A percentile compares a stretch with the other conserved stretches of the same genome.
These are phyloP conservation scores for Elongisporangium undulatum DNA, from an alignment of 352 stramenopile genomes.

Conservation along the genomic window DNA sequence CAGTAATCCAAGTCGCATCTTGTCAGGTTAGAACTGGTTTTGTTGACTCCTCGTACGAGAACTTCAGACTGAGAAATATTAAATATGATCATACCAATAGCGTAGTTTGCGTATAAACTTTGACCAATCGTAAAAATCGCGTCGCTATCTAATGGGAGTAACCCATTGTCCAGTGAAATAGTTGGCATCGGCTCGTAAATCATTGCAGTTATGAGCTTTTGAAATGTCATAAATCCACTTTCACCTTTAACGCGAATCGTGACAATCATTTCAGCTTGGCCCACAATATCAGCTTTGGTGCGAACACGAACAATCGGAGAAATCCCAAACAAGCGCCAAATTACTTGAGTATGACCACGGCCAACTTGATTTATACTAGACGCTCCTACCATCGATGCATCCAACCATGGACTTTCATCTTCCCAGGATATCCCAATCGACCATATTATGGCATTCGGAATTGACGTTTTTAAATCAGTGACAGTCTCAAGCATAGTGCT, in stretches of 20 bases:
- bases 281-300: slow-evolving; percentile 6
- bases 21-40: neutral
- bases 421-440: slow-evolving; percentile 16
- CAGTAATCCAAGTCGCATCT: neutral
- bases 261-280: slow-evolving; percentile 8
- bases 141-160: neutral
- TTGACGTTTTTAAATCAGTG: neutral
- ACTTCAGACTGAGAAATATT: neutral
- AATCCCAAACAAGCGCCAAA: slow-evolving; percentile 17
- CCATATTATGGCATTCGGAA: slow-evolving; percentile 7
- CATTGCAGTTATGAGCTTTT: neutral
- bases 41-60: neutral
- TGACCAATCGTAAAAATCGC: neutral
- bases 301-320: slow-evolving; percentile 10
- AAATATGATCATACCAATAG: slow-evolving; percentile 1
- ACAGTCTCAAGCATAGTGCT: slow-evolving; percentile 12
- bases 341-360: slow-evolving; percentile 6
- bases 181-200: neutral
- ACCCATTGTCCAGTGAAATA: neutral
- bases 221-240: slow-evolving; percentile 2
- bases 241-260: slow-evolving; percentile 5
- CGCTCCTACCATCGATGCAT: slow-evolving; percentile 11
- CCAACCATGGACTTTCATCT: slow-evolving; percentile 5
- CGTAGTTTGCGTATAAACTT: neutral
- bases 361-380: slow-evolving; percentile 5